A percentile compares a stretch with the other conserved stretches of the same genome.
Conservation (phyloP, 345 rosid species). For the Luvunga scandens region DNA sequence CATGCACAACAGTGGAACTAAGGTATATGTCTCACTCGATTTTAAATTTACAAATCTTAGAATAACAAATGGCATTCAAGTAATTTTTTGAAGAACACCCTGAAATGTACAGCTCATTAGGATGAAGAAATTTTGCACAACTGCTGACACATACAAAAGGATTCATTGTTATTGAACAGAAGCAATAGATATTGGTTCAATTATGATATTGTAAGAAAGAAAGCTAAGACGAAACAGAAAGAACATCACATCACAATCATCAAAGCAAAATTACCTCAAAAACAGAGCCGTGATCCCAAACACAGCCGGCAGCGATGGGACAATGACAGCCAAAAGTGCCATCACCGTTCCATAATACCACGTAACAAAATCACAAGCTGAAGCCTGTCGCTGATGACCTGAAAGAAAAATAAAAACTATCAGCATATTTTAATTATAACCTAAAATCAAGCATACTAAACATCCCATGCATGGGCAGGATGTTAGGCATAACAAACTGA, state of each 20-base stretch:
- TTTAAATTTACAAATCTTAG: neutral
- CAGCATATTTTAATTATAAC: neutral
- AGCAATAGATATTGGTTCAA: neutral
- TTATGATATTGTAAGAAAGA: neutral
- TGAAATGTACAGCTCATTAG: neutral
- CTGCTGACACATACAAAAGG: neutral
- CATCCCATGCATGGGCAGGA: neutral
- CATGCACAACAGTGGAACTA: neutral
- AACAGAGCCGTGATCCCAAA: slow-evolving; percentile 84
- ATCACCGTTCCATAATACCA: slow-evolving; percentile 77
- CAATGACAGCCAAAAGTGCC: slow-evolving; percentile 60
- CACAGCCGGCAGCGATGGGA: slow-evolving; percentile 67
- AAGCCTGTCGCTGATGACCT: slow-evolving; percentile 69
- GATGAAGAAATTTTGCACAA: neutral
- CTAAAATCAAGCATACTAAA: neutral
- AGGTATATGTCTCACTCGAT: neutral
- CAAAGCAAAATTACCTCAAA: slow-evolving; percentile 46
- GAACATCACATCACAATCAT: neutral
- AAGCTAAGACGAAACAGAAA: neutral
- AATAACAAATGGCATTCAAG: neutral
- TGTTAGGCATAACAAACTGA: neutral
- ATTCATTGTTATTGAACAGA: neutral
- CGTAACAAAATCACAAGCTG: slow-evolving; percentile 48
- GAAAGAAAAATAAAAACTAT: slow-evolving; percentile 14
- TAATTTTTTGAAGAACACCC: neutral